phyloP scores from a whole-genome alignment of 306 rosid genomes.

The Vicia faba region DNA sequence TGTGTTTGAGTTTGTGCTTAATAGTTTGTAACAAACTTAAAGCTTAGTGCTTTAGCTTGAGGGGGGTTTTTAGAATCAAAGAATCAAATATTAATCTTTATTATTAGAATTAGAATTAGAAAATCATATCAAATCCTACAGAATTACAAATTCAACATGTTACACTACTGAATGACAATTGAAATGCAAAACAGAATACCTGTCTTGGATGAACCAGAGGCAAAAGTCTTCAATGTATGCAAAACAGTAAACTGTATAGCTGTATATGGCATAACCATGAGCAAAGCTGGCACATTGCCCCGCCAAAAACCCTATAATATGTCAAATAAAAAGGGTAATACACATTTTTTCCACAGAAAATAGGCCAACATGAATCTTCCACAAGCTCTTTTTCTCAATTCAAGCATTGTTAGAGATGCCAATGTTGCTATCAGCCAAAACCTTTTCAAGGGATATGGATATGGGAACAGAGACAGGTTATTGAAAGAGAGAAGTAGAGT shows the following conservation, averaged over 20 bases:
- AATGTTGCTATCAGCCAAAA: slow-evolving; percentile 9
- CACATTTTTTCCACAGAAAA: not conserved
- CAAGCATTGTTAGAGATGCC: slow-evolving; percentile 23
- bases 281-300: slow-evolving; percentile 96
- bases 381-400: not conserved
- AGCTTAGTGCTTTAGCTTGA: too few species aligned
- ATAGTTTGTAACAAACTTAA: too few species aligned
- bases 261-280: slow-evolving; percentile 98
- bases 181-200: slow-evolving; percentile 50
- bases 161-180: slow-evolving; percentile 9
- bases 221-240: slow-evolving; percentile 73
- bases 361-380: not conserved
- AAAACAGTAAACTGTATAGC: slow-evolving; percentile 89
- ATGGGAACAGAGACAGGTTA: slow-evolving; percentile 5
- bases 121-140: too few species aligned
- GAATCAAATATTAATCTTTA: too few species aligned
- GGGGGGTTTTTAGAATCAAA: too few species aligned
- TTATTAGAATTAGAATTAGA: too few species aligned
- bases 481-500: slow-evolving; percentile 4
- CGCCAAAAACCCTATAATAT: slow-evolving; percentile 92
- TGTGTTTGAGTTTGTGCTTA: too few species aligned
- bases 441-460: slow-evolving; percentile 15
- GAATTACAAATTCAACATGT: too few species aligned
- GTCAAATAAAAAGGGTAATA: slow-evolving; percentile 1
- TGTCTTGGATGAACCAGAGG: slow-evolving; percentile 85